These are phyloP conservation scores for Colletotrichum musicola DNA, from an alignment of 2,329 filamentous ascomycete species.

Conservation along the genomic window DNA sequence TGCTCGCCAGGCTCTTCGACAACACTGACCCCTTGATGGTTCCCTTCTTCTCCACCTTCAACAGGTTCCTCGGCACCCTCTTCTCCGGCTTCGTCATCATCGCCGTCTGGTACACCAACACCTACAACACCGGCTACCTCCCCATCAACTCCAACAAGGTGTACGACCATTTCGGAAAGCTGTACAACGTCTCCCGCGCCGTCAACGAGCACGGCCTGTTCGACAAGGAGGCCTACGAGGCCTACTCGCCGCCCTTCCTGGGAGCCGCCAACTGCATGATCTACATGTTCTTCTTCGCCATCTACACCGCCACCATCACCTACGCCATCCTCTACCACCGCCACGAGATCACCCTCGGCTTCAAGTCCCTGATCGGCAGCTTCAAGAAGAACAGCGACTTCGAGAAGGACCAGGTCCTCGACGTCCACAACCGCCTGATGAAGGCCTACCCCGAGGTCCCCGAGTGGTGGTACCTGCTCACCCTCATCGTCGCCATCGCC, in stretches of 20 bases:
- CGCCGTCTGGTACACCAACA: slow-evolving; percentile 69
- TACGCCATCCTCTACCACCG: slow-evolving; percentile 66
- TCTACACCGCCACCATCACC: slow-evolving; percentile 64
- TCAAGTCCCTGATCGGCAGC: slow-evolving; percentile 60
- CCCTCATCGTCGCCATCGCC: slow-evolving; percentile 58
- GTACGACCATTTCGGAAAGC: slow-evolving; percentile 61
- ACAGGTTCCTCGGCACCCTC: slow-evolving; percentile 70
- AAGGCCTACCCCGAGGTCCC: slow-evolving; percentile 60
- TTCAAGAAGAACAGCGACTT: slow-evolving; percentile 56
- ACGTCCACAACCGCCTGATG: slow-evolving; percentile 65
- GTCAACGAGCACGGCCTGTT: slow-evolving; percentile 60
- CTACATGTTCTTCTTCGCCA: slow-evolving; percentile 69
- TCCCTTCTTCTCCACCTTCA: slow-evolving; percentile 71
- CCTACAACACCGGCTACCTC: slow-evolving; percentile 68
- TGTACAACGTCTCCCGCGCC: slow-evolving; percentile 61
- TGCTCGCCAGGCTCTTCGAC: slow-evolving; percentile 28
- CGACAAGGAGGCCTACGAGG: slow-evolving; percentile 58
- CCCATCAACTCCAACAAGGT: slow-evolving; percentile 66
- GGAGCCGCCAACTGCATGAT: slow-evolving; percentile 62
- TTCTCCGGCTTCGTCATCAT: slow-evolving; percentile 67
- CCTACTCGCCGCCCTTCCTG: slow-evolving; percentile 66
- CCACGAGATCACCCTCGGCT: slow-evolving; percentile 62
- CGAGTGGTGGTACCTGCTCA: slow-evolving; percentile 66
- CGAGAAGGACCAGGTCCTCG: slow-evolving; percentile 51
- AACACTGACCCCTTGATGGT: slow-evolving; percentile 58